A percentile compares a stretch with the other conserved stretches of the same genome.
phyloP scores from a whole-genome alignment of 2,329 filamentous ascomycete genomes.

The Paecilomyces sp. region DNA sequence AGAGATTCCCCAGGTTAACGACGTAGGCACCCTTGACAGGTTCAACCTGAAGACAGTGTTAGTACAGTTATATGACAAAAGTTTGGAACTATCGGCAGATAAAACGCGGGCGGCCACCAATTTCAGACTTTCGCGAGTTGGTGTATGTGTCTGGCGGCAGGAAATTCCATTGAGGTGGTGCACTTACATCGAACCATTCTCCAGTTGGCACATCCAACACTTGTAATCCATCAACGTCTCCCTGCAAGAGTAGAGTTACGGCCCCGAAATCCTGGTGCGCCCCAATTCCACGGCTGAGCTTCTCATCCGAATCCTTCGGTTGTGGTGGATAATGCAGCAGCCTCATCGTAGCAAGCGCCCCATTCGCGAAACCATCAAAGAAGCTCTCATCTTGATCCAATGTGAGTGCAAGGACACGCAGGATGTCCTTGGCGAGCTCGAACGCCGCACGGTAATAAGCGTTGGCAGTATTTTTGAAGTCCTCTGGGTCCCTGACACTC shows the following conservation, averaged over 20 bases:
- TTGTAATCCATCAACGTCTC: slow-evolving; percentile 18
- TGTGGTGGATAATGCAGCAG: slow-evolving; percentile 38
- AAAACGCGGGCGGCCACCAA: too few relatives aligned
- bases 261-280: slow-evolving; percentile 26
- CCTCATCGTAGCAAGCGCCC: slow-evolving; percentile 35
- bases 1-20: slow-evolving; percentile 38
- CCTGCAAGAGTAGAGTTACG: slow-evolving; percentile 25
- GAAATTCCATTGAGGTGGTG: not conserved
- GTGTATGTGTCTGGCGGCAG: not conserved
- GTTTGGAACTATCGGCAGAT: too few relatives aligned
- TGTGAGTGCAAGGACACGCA: slow-evolving; percentile 35
- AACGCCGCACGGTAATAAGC: slow-evolving; percentile 35
- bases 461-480: slow-evolving; percentile 32
- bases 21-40: slow-evolving; percentile 18
- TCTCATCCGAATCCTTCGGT: slow-evolving; percentile 25
- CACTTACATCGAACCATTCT: slow-evolving; percentile 14
- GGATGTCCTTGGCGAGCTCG: slow-evolving; percentile 33
- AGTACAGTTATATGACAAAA: too few relatives aligned
- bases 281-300: slow-evolving; percentile 24
- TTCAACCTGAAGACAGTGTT: slow-evolving; percentile 7
- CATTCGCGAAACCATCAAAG: slow-evolving; percentile 29
- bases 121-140: too few relatives aligned
- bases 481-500: slow-evolving; percentile 9
- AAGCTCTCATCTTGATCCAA: slow-evolving; percentile 30
- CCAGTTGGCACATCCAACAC: slow-evolving; percentile 15